Evolutionary conservation across 257 asterid species (phyloP).

Genomic region (Coffea eugenioides): DNA sequence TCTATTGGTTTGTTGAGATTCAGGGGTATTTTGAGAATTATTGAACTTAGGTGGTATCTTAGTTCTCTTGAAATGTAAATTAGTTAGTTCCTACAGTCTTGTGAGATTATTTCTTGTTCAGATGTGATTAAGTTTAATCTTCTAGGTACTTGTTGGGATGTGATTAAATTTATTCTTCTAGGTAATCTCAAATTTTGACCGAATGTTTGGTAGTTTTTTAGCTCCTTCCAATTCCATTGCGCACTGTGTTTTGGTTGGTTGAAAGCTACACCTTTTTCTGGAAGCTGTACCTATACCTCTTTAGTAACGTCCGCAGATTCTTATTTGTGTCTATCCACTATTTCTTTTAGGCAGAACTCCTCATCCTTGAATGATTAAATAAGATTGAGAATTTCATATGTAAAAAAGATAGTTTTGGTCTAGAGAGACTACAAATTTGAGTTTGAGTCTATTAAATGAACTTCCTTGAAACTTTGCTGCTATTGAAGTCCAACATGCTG

Average conservation of each 20-base stretch:
- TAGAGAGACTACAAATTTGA: not conserved
- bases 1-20: not conserved
- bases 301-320: not conserved
- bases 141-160: not conserved
- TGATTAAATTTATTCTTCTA: no score
- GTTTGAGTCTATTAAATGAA: not conserved
- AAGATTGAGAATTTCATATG: no score
- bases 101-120: not conserved
- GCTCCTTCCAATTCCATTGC: not conserved
- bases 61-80: not conserved
- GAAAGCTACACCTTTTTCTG: not conserved
- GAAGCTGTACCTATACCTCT: not conserved
- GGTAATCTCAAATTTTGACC: no score
- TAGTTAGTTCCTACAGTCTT: no score
- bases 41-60: not conserved
- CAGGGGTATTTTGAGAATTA: not conserved
- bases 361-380: not conserved
- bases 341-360: not conserved
- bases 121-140: no score
- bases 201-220: not conserved
- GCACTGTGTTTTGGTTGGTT: not conserved
- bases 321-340: not conserved
- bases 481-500: not conserved
- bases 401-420: not conserved
- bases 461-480: not conserved